phyloP scores from a whole-genome alignment of 306 rosid species.

The Quillaja saponaria region DNA sequence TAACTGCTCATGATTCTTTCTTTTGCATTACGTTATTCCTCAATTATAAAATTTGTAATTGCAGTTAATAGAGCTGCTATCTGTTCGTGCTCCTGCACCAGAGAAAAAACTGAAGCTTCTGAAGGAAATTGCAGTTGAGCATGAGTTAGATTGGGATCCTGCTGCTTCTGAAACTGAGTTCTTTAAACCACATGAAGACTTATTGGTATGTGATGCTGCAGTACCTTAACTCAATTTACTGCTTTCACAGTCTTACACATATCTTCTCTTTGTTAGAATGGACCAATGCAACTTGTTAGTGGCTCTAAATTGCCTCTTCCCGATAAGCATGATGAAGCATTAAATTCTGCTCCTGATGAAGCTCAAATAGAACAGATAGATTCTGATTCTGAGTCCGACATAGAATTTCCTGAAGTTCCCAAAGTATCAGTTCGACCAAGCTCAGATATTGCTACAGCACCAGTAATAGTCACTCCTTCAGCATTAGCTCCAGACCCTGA shows the following conservation, averaged over 20 bases:
- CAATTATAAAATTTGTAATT: conserved; percentile 31
- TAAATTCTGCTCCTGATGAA: conserved; percentile 37
- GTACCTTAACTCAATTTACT: conserved; percentile 23
- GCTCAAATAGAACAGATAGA: conserved; percentile 47
- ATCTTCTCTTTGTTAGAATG: conserved; percentile 58
- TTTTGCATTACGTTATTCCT: conserved; percentile 19
- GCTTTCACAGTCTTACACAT: conserved; percentile 6
- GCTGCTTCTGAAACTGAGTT: conserved; percentile 78
- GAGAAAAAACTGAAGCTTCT: conserved; percentile 84
- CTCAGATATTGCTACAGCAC: conserved; percentile 53
- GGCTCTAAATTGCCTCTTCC: conserved; percentile 69
- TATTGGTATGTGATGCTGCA: conserved; percentile 53
- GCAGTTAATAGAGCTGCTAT: conserved; percentile 85
- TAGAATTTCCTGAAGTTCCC: conserved; percentile 88
- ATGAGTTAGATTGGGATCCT: conserved; percentile 92
- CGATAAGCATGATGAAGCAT: conserved; percentile 64
- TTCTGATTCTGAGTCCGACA: conserved; percentile 62
- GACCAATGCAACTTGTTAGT: conserved; percentile 57
- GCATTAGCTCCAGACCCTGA: conserved; percentile 35
- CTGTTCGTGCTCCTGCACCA: conserved; percentile 86
- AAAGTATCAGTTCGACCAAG: conserved; percentile 44
- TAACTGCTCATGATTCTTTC: conserved; percentile 10
- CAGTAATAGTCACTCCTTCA: conserved; percentile 42
- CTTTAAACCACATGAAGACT: conserved; percentile 77
- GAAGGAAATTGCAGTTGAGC: conserved; percentile 93